phyloP scores from a whole-genome alignment of 306 rosid species.

The Cucumis hystrix region DNA sequence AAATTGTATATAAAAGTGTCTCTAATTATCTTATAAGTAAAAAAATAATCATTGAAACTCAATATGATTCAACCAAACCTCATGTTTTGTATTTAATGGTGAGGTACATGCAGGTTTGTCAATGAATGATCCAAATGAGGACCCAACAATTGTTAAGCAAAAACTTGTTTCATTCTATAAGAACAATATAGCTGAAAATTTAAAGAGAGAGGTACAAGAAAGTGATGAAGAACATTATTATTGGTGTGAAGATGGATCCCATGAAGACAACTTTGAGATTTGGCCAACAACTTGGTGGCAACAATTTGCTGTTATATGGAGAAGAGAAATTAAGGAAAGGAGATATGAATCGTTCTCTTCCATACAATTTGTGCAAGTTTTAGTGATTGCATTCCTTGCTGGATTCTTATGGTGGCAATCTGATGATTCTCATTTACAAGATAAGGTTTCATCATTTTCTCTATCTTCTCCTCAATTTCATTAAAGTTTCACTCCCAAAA shows the following conservation, averaged over 20 bases:
- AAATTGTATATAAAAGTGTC: no score
- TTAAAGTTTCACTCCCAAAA: background rate
- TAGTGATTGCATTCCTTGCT: constrained; percentile 29
- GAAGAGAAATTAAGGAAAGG: constrained; percentile 62
- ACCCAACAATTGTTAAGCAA: constrained; percentile 22
- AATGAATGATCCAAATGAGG: constrained; percentile 22
- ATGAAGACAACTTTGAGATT: constrained; percentile 17
- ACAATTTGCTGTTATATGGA: constrained; percentile 41
- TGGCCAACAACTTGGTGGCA: constrained; percentile 70
- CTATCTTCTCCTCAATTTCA: background rate
- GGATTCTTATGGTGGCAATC: constrained; percentile 67
- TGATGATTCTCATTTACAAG: constrained; percentile 34
- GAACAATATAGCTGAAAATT: constrained; percentile 4
- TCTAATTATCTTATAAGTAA: background rate
- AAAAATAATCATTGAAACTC: background rate
- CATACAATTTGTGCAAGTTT: constrained; percentile 30
- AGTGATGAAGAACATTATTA: background rate
- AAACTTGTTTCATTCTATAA: constrained; percentile 22
- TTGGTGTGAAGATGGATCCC: background rate
- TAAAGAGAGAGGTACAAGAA: constrained; percentile 19
- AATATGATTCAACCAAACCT: background rate
- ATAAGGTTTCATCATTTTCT: constrained; percentile 29
- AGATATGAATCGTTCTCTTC: constrained; percentile 39
- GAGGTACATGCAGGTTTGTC: constrained; percentile 25
- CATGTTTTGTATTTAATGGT: no score